Conservation (phyloP, 2,329 filamentous ascomycete genomes). For the Cordyceps militaris region DNA sequence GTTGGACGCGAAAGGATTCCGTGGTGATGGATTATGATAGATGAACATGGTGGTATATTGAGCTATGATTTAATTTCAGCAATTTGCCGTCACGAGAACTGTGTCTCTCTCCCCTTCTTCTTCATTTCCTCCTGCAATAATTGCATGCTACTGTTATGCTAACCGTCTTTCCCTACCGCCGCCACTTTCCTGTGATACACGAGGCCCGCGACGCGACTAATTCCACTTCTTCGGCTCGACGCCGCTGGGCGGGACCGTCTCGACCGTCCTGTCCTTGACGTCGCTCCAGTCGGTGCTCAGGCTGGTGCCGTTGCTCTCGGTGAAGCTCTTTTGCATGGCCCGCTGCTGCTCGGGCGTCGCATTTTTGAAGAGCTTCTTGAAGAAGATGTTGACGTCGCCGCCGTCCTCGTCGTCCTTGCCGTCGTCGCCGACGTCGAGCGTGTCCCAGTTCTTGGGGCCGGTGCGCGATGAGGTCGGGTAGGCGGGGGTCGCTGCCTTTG, state of each 20-base stretch:
- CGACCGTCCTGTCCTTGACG: slow-evolving; percentile 64
- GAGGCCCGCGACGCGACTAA: neutral
- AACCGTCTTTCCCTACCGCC: neutral
- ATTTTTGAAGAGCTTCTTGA: slow-evolving; percentile 78
- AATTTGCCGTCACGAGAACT: too few relatives aligned
- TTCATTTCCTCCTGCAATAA: neutral
- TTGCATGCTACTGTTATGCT: neutral
- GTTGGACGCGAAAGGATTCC: too few relatives aligned
- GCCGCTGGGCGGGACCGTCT: slow-evolving; percentile 68
- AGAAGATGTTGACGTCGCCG: slow-evolving; percentile 70
- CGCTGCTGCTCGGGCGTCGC: slow-evolving; percentile 73
- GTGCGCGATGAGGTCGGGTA: slow-evolving; percentile 83
- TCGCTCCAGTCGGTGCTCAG: slow-evolving; percentile 89
- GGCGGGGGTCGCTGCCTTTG: slow-evolving; percentile 34
- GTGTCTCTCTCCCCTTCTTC: too few relatives aligned
- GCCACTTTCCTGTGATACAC: neutral
- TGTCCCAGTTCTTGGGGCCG: slow-evolving; percentile 91
- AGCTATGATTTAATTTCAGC: neutral
- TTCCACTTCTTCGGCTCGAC: slow-evolving; percentile 69
- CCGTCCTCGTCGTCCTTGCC: slow-evolving; percentile 51
- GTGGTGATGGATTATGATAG: neutral
- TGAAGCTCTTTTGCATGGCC: slow-evolving; percentile 97
- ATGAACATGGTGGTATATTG: neutral
- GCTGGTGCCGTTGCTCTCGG: slow-evolving; percentile 87
- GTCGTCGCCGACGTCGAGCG: slow-evolving; percentile 42